Base-by-base conservation (phyloP, 225 moss, liverwort and hornwort genomes). In the Marchantia polymorpha region DNA sequence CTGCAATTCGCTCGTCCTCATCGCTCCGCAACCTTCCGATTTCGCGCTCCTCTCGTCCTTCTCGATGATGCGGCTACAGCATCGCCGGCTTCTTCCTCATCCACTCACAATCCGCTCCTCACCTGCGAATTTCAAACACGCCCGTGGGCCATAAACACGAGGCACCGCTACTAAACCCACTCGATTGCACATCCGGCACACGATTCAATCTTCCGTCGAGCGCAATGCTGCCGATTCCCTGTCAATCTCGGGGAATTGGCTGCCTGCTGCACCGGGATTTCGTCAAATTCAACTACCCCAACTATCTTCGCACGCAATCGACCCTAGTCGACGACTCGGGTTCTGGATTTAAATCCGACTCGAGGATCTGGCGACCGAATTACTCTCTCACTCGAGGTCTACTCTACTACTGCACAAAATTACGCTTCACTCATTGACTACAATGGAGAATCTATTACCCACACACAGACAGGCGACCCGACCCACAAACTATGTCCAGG, bases 1-100 rank as follows among this genome's bases (percentile, higher is more conserved):
- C 16, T 49, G 77, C n/a, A 77, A 77, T 46, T 77, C 64, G 25
- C 48, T 60, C 7, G 74, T 10, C 74, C 74, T 56, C 72, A 73
- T 76, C 47, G 19, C 22, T 76, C 12, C 60, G 47, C 12, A 13
- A 25, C 61, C 23, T 76, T 39, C 5, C 5, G 39, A 39, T 39
- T 2, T 39, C n/a, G n/a, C 55, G 55, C 10, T 8, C 55, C n/a
- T n/a, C n/a, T n/a, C n/a, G n/a, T n/a, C n/a, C n/a, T n/a, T n/a
- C n/a, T n/a, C n/a, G n/a, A n/a, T n/a, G 12, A 53, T 73, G 73
- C 73, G 53, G 73, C 73, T 53, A 53, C 13, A 54, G 27, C 53
- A 53, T 7, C 26, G 60, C 61, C 76, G 31, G 76, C 76, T 76
- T 46, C 76, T 60, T 46, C 76, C 76, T 76, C 27, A 59, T 22